Evolutionary conservation across 352 stramenopile species (phyloP), one percentile per base, ranked within the genome.

Genomic region (Phytophthora sp.): DNA sequence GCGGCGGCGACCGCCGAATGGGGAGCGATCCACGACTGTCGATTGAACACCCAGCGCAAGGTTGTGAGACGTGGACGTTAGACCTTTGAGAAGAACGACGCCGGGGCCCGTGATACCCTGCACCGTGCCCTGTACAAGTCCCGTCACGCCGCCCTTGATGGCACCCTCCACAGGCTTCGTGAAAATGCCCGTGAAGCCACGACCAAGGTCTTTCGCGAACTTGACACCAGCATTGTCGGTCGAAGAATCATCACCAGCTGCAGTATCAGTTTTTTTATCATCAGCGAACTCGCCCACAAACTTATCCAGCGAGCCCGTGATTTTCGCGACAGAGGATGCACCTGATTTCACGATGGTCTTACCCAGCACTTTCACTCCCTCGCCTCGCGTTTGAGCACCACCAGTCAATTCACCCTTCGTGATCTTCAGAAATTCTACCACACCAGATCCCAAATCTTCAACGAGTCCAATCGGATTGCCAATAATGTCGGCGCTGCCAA

Each of bases 341-440:
- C 84, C 80, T 1, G 84, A 90, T 30, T 87, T 91, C 11, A 90
- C 84, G 16, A 96, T 89, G 1, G 86, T 96, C 62, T 96, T 94
- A 8, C 88, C 88, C 1, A 96, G 58, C 2, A 96, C 83, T 64
- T 94, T 94, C 9, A 96, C 88, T 62, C 88, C 88, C 63, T 96
- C 86, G 15, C 88, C 88, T 46, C 88, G 82, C 15, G 88, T 96
- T 44, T 96, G 83, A 8, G 86, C 80, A 52, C 93, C 86, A 3
- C 88, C 88, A n/a, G 80, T 74, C 11, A 96, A 57, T 47, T 96
- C 88, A 24, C 87, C 84, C 66, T 91, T 94, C n/a, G 88, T 96
- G 55, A 96, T 93, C 67, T 94, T 96, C 24, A 96, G 47, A 57
- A 96, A 96, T 41, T 94, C 85, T 4, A 94, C 79, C 11, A 96